phyloP scores from a whole-genome alignment of 1,139 yeast species.

The Lodderomyces oxycetoniae region DNA sequence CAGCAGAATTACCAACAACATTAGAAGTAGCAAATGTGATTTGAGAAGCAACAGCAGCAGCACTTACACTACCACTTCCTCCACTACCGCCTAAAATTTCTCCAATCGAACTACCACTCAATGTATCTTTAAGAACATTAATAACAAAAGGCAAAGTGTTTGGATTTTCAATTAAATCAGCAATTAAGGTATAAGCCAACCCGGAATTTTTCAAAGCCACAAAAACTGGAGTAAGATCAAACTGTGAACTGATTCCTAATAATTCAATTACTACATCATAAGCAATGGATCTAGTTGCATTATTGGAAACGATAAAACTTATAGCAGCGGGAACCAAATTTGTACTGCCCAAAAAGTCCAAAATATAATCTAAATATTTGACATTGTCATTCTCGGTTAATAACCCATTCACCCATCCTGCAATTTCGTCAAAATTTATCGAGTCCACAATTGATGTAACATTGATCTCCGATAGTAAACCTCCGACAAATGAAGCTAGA shows the following conservation, averaged over 20 bases:
- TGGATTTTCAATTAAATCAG: conserved; percentile 24
- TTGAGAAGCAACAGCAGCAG: conserved; percentile 6
- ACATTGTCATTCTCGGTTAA: conserved; percentile 22
- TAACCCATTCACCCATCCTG: conserved; percentile 29
- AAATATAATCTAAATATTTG: conserved; percentile 24
- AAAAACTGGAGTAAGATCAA: conserved; percentile 28
- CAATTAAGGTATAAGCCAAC: conserved; percentile 29
- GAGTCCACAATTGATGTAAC: conserved; percentile 18
- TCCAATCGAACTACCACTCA: conserved; percentile 11
- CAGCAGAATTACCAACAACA: neutral
- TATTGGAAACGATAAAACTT: conserved; percentile 24
- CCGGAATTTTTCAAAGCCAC: conserved; percentile 33
- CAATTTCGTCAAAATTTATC: conserved; percentile 27
- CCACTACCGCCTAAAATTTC: conserved; percentile 4
- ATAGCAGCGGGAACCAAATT: conserved; percentile 25
- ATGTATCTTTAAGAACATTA: conserved; percentile 20
- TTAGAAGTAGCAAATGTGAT: conserved; percentile 3
- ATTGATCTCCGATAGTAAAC: conserved; percentile 17
- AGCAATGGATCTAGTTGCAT: conserved; percentile 21
- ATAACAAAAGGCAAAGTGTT: conserved; percentile 27
- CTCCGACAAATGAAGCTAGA: conserved; percentile 13
- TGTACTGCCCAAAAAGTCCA: conserved; percentile 23
- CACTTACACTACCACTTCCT: conserved; percentile 3
- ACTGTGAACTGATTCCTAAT: conserved; percentile 16
- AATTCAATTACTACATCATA: conserved; percentile 18